phyloP scores from a whole-genome alignment of 345 rosid species.

The Adansonia digitata region DNA sequence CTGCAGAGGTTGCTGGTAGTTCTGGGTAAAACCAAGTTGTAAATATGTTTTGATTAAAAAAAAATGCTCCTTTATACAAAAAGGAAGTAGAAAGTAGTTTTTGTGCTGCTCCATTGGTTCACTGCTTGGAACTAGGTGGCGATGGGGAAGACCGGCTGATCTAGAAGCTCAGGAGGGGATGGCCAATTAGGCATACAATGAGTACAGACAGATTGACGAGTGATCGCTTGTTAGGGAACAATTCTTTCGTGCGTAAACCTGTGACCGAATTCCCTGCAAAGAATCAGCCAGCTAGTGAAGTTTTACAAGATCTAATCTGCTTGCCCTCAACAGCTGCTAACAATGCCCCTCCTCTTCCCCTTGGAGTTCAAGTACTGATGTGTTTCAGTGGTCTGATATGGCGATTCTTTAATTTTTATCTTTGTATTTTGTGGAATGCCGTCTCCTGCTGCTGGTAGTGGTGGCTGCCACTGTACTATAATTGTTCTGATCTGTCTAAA shows the following conservation, averaged over 20 bases:
- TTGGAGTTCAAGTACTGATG: conserved; percentile 24
- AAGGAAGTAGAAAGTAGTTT: conserved; percentile 24
- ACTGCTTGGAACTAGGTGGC: conserved; percentile 25
- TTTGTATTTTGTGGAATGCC: conserved; percentile 35
- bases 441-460: conserved; percentile 4
- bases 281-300: conserved; percentile 11
- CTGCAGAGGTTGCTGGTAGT: conserved; percentile 93
- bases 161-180: conserved; percentile 19
- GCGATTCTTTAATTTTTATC: conserved; percentile 45
- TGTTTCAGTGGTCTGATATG: conserved; percentile 27
- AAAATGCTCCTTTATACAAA: conserved; percentile 8
- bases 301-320: conserved; percentile 2
- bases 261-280: conserved; percentile 15
- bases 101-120: conserved; percentile 19
- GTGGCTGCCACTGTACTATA: conserved; percentile 51
- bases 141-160: conserved; percentile 14
- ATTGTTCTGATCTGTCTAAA: conserved; percentile 29
- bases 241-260: conserved; percentile 32
- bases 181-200: background rate
- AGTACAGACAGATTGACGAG: conserved; percentile 21
- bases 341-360: conserved; percentile 27
- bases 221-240: conserved; percentile 20
- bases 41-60: too few species aligned
- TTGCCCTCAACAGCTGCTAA: conserved; percentile 23
- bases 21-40: conserved; percentile 45